phyloP scores from a whole-genome alignment of 2,329 filamentous ascomycete genomes.

The Onygenales sp. region DNA sequence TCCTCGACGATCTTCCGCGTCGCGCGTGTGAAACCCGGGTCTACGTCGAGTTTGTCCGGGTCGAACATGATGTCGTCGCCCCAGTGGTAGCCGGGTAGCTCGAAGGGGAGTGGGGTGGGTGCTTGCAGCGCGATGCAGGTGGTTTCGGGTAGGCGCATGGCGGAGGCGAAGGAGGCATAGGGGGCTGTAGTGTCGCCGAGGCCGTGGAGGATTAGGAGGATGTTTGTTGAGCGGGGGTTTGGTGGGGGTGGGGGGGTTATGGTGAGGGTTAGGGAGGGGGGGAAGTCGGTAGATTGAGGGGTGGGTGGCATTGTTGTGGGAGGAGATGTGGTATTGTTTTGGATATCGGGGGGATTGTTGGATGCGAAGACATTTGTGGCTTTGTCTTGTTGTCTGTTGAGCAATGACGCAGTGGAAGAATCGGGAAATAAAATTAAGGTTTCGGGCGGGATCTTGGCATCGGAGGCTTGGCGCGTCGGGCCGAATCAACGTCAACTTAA shows the following conservation, averaged over 20 bases:
- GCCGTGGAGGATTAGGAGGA: slow-evolving; percentile 75
- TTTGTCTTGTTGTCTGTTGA: background rate
- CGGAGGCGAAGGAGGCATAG: slow-evolving; percentile 60
- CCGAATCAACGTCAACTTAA: no score
- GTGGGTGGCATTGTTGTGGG: slow-evolving; percentile 25
- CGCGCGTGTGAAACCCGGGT: slow-evolving; percentile 51
- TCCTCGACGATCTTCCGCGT: slow-evolving; percentile 38
- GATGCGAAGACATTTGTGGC: background rate
- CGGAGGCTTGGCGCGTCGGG: no score
- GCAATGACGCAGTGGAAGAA: no score
- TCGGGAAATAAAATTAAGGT: no score
- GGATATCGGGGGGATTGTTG: background rate
- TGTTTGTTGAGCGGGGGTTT: slow-evolving; percentile 53
- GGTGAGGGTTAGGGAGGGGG: slow-evolving; percentile 30
- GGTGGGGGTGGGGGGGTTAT: slow-evolving; percentile 25
- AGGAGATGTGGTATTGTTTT: background rate
- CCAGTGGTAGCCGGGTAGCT: slow-evolving; percentile 60
- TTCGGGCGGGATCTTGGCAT: no score
- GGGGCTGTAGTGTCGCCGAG: slow-evolving; percentile 65
- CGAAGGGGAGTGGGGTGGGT: slow-evolving; percentile 57
- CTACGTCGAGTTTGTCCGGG: slow-evolving; percentile 48
- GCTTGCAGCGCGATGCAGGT: slow-evolving; percentile 66
- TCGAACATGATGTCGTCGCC: slow-evolving; percentile 56
- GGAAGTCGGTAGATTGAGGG: slow-evolving; percentile 34
- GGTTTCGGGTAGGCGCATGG: slow-evolving; percentile 66